Base-by-base conservation (phyloP, 2,329 filamentous ascomycete species). In the Aspergillus clavatus region DNA sequence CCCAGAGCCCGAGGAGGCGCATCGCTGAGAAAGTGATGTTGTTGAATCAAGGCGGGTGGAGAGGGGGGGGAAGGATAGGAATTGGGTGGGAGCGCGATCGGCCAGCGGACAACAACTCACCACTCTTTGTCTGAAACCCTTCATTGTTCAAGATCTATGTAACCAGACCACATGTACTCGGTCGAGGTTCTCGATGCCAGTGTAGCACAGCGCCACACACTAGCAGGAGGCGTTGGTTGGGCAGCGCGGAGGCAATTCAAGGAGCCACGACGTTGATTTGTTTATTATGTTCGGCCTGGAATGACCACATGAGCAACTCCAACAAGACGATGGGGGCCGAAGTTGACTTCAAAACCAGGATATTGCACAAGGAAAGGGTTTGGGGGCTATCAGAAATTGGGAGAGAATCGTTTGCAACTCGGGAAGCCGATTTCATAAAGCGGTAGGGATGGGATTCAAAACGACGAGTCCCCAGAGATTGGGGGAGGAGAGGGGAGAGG, bases 61-160 rank as follows among this genome's bases (percentile, higher is more conserved):
- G 54, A 58, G 57, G 55, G 57, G 53, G 51, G 40, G 47, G 52
- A 51, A 54, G 51, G 53, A 53, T 50, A 42, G 48, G 50, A 51
- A 52, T 47, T 56, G 54, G 56, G 50, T 55, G 46, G 42, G 47
- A 23, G 33, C 36, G 36, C 43, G 36, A 42, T 44, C 42, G 45
- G 38, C 36, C 38, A 51, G 41, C 42, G 50, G 55, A 82, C n/a
- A n/a, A n/a, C n/a, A n/a, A n/a, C 87, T 79, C 82, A 95, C 89
- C 79, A 96, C 89, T 86, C 87, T 88, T 79, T 95, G 89, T 74
- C 89, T 87, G 73, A 97, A 95, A 70, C 89, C 87, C 78, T 95
- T 96, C 91, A 97, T 96, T 73, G 79, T 86, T n/a, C 72, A 71
- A 72, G 47, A 49, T 5, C 50, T 58, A 57, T 53, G 51, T 50